phyloP scores from a whole-genome alignment of 495 filamentous ascomycete genomes.

The Aspergillus conjunctus region DNA sequence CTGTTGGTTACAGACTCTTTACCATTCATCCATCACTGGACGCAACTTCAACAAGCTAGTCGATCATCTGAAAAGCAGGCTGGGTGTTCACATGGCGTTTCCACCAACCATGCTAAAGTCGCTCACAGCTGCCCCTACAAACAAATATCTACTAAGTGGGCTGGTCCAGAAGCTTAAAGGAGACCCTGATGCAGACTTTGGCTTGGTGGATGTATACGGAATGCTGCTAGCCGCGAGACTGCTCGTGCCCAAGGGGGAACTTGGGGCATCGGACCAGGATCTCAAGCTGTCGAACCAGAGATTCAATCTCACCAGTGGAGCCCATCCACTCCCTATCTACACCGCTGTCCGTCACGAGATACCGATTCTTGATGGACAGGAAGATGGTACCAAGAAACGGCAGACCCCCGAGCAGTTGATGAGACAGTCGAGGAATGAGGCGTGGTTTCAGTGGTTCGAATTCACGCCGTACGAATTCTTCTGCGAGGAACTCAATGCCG shows the following conservation, averaged over 20 bases:
- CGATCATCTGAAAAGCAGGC: constrained; percentile 79
- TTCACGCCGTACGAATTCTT: constrained; percentile 95
- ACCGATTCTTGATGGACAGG: constrained; percentile 55
- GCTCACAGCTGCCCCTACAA: constrained; percentile 80
- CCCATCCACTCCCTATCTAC: constrained; percentile 89
- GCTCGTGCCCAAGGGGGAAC: constrained; percentile 80
- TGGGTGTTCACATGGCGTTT: constrained; percentile 88
- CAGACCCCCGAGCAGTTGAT: constrained; percentile 53
- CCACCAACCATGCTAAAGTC: constrained; percentile 79
- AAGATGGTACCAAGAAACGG: constrained; percentile 23
- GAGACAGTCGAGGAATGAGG: constrained; percentile 66
- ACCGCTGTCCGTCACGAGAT: constrained; percentile 95
- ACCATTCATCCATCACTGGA: constrained; percentile 77
- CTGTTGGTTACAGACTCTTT: constrained; percentile 92
- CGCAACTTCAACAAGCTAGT: constrained; percentile 67
- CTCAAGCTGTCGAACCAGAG: constrained; percentile 87
- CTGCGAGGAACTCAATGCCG: constrained; percentile 86
- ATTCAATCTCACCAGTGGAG: constrained; percentile 68
- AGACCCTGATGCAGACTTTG: constrained; percentile 77
- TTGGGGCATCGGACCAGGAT: constrained; percentile 71
- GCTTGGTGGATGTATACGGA: constrained; percentile 90
- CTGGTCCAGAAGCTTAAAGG: constrained; percentile 87
- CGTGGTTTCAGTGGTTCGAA: constrained; percentile 99
- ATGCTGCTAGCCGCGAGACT: constrained; percentile 79
- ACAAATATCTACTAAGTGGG: constrained; percentile 86